Conservation (phyloP, 2,329 filamentous ascomycete genomes). For the Ceratocystiopsis minuta region DNA sequence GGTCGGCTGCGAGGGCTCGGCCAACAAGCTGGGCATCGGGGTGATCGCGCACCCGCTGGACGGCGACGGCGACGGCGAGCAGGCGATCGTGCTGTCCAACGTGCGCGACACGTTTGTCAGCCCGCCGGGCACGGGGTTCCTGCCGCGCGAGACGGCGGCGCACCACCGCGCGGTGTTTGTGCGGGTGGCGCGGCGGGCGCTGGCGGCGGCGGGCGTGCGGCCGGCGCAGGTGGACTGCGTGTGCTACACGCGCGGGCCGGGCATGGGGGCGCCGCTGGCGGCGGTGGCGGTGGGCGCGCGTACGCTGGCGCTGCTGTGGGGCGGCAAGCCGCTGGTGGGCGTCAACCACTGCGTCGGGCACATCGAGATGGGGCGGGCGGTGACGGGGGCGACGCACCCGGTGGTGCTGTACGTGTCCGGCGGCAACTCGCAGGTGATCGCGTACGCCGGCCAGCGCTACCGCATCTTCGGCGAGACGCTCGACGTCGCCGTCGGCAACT, state of each 20-base stretch:
- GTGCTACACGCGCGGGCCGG: conserved; percentile 88
- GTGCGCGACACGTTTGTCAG: conserved; percentile 85
- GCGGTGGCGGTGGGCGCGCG: conserved; percentile 70
- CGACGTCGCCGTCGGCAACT: conserved; percentile 95
- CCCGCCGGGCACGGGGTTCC: conserved; percentile 82
- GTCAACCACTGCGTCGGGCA: conserved; percentile 98
- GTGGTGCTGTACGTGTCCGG: conserved; percentile 92
- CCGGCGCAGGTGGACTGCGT: conserved; percentile 66
- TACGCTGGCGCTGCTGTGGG: conserved; percentile 66
- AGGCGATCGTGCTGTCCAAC: conserved; percentile 68
- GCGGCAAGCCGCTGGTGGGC: conserved; percentile 62
- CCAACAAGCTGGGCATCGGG: conserved; percentile 93
- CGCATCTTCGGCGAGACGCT: conserved; percentile 96
- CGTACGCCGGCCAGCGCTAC: conserved; percentile 85
- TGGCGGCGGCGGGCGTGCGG: conserved; percentile 46
- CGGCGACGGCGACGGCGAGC: conserved; percentile 17
- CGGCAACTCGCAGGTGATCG: conserved; percentile 95
- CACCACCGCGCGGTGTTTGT: conserved; percentile 84
- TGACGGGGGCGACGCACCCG: conserved; percentile 78
- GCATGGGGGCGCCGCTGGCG: conserved; percentile 88
- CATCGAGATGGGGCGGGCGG: conserved; percentile 93
- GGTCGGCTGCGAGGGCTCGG: conserved; percentile 65
- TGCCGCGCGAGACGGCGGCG: conserved; percentile 86
- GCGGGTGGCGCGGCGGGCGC: conserved; percentile 58
- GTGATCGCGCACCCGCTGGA: conserved; percentile 57